Evolutionary conservation across 306 rosid species (phyloP).

Genomic region (Amphicarpaea edgeworthii): DNA sequence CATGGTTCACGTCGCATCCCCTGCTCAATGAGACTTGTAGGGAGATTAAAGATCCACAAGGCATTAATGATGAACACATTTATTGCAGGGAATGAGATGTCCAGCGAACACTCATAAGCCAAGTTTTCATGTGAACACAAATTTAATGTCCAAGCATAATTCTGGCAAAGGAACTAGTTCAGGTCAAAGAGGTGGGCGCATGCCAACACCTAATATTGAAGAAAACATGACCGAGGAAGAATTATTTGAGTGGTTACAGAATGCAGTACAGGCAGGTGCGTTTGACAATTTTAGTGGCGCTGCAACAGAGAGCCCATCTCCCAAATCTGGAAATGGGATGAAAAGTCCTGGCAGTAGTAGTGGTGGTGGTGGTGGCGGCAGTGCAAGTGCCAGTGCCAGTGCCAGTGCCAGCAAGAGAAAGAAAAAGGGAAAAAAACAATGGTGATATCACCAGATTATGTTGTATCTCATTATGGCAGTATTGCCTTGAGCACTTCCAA

Average conservation of each 20-base stretch:
- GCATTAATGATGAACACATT: slow-evolving; percentile 40
- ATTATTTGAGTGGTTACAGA: slow-evolving; percentile 91
- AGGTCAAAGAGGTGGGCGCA: slow-evolving; percentile 74
- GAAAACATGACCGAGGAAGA: slow-evolving; percentile 93
- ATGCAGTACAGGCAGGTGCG: slow-evolving; percentile 74
- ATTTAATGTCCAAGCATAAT: slow-evolving; percentile 70
- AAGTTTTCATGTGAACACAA: slow-evolving; percentile 95
- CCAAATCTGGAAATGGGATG: slow-evolving; percentile 64
- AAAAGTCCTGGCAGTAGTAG: slow-evolving; percentile 52
- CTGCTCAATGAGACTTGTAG: slow-evolving; percentile 15
- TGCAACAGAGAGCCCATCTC: slow-evolving; percentile 67
- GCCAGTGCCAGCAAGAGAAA: slow-evolving; percentile 62
- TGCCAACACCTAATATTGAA: slow-evolving; percentile 72
- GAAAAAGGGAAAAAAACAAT: slow-evolving; percentile 85
- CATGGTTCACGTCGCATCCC: slow-evolving; percentile 27
- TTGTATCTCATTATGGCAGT: slow-evolving; percentile 35
- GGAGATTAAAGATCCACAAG: not conserved
- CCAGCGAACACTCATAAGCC: slow-evolving; percentile 93
- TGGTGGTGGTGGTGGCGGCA: slow-evolving; percentile 41
- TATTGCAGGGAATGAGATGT: slow-evolving; percentile 94
- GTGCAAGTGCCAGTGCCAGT: slow-evolving; percentile 34
- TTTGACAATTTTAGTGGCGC: slow-evolving; percentile 64
- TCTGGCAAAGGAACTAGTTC: slow-evolving; percentile 76
- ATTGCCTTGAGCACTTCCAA: slow-evolving; percentile 45
- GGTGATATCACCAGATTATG: slow-evolving; percentile 54